Evolutionary conservation across 2,329 filamentous ascomycete species (phyloP).

Genomic region (Hypomyces rosellus): DNA sequence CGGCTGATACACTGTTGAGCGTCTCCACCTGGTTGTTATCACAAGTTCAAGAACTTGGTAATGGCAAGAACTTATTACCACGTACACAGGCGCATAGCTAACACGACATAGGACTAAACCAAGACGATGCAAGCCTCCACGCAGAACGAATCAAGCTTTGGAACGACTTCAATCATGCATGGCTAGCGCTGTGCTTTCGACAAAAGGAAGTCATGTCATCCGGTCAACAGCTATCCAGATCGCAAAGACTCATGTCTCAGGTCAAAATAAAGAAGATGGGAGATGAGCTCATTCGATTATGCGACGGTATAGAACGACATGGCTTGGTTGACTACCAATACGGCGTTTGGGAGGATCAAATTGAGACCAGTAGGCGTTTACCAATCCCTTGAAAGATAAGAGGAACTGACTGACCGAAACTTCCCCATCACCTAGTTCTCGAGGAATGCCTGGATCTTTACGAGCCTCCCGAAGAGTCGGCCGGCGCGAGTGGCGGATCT

Average conservation of each 20-base stretch:
- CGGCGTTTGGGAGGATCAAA: conserved; percentile 92
- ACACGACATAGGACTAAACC: conserved; percentile 62
- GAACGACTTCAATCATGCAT: conserved; percentile 91
- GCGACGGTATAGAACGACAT: conserved; percentile 80
- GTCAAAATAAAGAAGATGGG: conserved; percentile 73
- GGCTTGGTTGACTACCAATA: conserved; percentile 98
- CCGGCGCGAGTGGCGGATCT: conserved; percentile 22
- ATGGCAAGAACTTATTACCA: conserved; percentile 17
- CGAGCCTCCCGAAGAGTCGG: conserved; percentile 31
- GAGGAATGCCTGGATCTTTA: conserved; percentile 41
- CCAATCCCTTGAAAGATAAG: not conserved
- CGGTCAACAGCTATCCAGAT: conserved; percentile 49
- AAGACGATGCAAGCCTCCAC: conserved; percentile 73
- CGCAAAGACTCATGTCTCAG: conserved; percentile 58
- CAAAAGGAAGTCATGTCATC: conserved; percentile 70
- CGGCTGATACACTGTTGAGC: conserved; percentile 45
- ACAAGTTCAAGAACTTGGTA: conserved; percentile 51
- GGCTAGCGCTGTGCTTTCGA: conserved; percentile 75
- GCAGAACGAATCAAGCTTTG: conserved; percentile 76
- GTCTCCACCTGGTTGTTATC: conserved; percentile 52
- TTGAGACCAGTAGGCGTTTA: conserved; percentile 64
- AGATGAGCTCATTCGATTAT: conserved; percentile 72
- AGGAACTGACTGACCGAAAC: not conserved
- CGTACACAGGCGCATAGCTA: conserved; percentile 14
- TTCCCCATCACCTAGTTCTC: conserved; percentile 22